phyloP scores from a whole-genome alignment of 2,329 filamentous ascomycete species.

The Aspergillus clavatus region DNA sequence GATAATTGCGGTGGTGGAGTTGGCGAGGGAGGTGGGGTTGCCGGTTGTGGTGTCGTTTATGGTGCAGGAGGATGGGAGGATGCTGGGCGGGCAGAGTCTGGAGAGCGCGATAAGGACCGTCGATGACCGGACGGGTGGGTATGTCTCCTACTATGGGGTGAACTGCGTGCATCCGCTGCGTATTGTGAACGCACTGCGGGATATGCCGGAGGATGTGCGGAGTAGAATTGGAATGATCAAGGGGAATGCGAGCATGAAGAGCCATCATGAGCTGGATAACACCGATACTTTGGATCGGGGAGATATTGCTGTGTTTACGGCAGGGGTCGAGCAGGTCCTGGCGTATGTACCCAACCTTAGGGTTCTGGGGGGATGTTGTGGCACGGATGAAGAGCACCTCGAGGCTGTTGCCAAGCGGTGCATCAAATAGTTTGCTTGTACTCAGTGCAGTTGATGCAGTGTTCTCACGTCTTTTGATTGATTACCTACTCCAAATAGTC shows the following conservation, averaged over 20 bases:
- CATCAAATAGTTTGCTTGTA: background rate
- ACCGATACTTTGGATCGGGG: conserved; percentile 5
- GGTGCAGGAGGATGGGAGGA: background rate
- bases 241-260: conserved; percentile 5
- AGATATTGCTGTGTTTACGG: background rate
- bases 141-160: conserved; percentile 2
- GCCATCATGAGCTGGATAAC: conserved; percentile 6
- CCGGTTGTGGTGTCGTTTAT: conserved; percentile 8
- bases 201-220: background rate
- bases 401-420: conserved; percentile 1
- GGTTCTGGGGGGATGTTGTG: conserved; percentile 11
- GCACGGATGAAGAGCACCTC: conserved; percentile 12
- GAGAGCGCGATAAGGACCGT: conserved; percentile 1
- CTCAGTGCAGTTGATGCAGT: too few species aligned
- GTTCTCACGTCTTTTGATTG: background rate
- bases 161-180: conserved; percentile 5
- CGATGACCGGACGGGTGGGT: background rate
- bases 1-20: conserved; percentile 5
- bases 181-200: background rate
- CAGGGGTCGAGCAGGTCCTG: background rate
- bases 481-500: conserved; percentile 48
- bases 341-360: conserved; percentile 2
- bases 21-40: conserved; percentile 2
- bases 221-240: conserved; percentile 1
- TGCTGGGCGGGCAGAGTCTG: conserved; percentile 2